Percentiles rank a stretch among this genome's conserved stretches.
Evolutionary conservation across 2,329 filamentous ascomycete species (phyloP).

Genomic region (Falciphora oryzae): DNA sequence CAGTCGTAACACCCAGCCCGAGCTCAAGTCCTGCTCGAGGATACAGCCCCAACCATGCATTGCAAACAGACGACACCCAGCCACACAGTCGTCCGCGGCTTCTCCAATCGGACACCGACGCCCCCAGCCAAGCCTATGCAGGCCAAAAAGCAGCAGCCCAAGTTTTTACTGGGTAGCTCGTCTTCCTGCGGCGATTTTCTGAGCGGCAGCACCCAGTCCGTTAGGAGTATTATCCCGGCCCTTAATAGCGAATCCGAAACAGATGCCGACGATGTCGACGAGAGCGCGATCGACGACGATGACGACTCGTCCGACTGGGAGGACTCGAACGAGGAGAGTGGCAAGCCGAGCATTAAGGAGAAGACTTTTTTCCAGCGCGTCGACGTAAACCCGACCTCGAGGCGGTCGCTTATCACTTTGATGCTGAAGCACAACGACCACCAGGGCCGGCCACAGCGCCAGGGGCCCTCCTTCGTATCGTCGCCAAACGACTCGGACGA

Average conservation of each 20-base stretch:
- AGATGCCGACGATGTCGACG: constrained; percentile 66
- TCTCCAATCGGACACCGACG: constrained; percentile 61
- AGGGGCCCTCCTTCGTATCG: constrained; percentile 33
- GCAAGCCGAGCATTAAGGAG: constrained; percentile 76
- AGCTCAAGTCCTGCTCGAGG: too few relatives aligned
- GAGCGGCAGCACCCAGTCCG: constrained; percentile 62
- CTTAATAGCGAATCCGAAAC: constrained; percentile 48
- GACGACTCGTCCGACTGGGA: constrained; percentile 58
- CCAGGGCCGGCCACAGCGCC: constrained; percentile 23
- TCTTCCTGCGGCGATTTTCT: constrained; percentile 80
- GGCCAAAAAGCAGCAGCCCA: constrained; percentile 53
- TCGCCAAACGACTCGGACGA: constrained; percentile 57
- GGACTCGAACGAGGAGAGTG: constrained; percentile 71
- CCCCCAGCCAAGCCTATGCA: constrained; percentile 61
- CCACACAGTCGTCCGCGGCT: constrained; percentile 73
- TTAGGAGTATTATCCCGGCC: constrained; percentile 57
- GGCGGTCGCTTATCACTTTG: constrained; percentile 82
- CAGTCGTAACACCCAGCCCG: too few relatives aligned
- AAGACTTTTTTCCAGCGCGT: constrained; percentile 82
- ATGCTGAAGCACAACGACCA: constrained; percentile 77
- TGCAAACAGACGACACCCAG: constrained; percentile 29
- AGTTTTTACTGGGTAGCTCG: constrained; percentile 70
- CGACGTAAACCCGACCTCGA: constrained; percentile 78
- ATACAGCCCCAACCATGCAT: too few relatives aligned
- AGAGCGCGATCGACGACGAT: constrained; percentile 75